A percentile compares a stretch with the other conserved stretches of the same genome.
These are phyloP conservation scores for Entomortierella lignicola DNA, from an alignment of 192 early-diverging fungal species.

Conservation along the genomic window DNA sequence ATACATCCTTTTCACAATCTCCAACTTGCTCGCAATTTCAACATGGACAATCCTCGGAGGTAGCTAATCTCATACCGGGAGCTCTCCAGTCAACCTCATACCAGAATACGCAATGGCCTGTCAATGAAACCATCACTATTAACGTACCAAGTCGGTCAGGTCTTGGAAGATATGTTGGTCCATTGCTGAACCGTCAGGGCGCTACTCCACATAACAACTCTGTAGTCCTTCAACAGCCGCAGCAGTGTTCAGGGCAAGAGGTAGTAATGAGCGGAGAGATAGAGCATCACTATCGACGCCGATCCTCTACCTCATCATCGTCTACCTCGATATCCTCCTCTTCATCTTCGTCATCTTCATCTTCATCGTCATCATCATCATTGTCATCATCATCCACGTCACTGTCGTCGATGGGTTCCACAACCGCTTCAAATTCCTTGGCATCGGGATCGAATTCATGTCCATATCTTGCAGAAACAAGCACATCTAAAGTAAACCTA, in stretches of 20 bases:
- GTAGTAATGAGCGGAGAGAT: background rate
- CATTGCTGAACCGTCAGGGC: slow-evolving; percentile 6
- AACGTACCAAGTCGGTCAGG: slow-evolving; percentile 10
- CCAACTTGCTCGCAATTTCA: background rate
- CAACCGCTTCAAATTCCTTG: background rate
- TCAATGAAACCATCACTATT: background rate
- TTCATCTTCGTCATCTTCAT: background rate
- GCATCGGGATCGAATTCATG: no score
- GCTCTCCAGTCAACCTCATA: no score
- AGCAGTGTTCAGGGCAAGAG: slow-evolving; percentile 14
- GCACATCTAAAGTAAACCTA: background rate
- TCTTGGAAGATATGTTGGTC: slow-evolving; percentile 24
- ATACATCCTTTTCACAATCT: background rate
- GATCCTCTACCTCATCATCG: slow-evolving; percentile 24
- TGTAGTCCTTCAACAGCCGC: background rate
- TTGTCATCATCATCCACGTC: background rate
- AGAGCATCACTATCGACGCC: slow-evolving; percentile 13
- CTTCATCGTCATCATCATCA: slow-evolving; percentile 14
- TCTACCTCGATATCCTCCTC: slow-evolving; percentile 8
- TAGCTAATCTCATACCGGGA: no score
- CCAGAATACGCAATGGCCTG: no score
- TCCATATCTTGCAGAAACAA: no score
- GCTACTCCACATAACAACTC: background rate
- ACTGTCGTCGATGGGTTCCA: background rate
- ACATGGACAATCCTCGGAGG: no score